Base-by-base conservation (phyloP, 2,329 filamentous ascomycete genomes). In the Aspergillus pseudotamarii region DNA sequence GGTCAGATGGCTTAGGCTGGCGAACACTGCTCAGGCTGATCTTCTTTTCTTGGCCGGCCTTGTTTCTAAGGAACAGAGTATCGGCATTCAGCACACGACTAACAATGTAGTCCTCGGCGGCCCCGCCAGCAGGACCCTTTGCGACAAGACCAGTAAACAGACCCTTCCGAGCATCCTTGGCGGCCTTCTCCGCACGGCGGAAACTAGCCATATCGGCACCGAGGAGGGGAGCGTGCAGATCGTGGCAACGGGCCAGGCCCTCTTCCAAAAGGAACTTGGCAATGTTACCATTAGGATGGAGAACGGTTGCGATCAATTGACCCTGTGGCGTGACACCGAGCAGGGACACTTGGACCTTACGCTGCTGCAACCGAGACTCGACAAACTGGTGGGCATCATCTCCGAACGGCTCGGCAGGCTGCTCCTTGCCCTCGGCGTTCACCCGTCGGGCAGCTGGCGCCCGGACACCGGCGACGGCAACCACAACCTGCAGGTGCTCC, bases 181-280 rank as follows among this genome's bases (percentile, higher is more conserved):
- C 95, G 63, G 86, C 83, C 77, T 92, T 94, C 82, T 99, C 95
- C 1, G 95, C 94, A 68, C 91, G 88, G 66, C 95, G 89, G 62
- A 98, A 87, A 62, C 86, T 78, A 48, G 90, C 89, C 95, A 99
- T 99, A 72, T 94, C 92, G 57, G 88, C 83, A 51, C 95, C 95
- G 12, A 99, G 86, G 81, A 97, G 85, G 45, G 93, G 96, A 0
- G 94, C 96, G 82, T 99, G 95, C 80, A 95, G 94, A 79, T 99
- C 95, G 68, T 94, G 93, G 82, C 94, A 98, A 73, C 93, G 88
- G 46, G 94, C 95, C 61, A 98, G 84, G 71, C 95, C 95, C 59
- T 93, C 92, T 72, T 94, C 89, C 51, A 99, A 88, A 50, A 99
- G 80, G 78, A 96, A 96, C 68, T 92, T 92, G 66, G 94, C 93